These are phyloP conservation scores for Rugosomyces carneus DNA, from an alignment of 1,284 basidiomycete species.

Conservation along the genomic window DNA sequence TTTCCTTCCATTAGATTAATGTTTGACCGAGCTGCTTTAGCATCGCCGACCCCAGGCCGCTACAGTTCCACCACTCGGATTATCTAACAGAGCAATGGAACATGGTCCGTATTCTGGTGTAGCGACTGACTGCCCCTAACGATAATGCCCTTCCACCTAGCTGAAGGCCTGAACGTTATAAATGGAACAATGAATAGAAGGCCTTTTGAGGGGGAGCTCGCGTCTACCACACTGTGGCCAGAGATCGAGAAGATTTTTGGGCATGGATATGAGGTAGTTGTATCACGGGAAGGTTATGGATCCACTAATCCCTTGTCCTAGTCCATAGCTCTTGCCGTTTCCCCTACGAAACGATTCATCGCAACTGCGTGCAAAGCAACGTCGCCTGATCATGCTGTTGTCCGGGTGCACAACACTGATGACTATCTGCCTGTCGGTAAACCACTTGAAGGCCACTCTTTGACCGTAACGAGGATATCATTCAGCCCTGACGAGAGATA, in stretches of 20 bases:
- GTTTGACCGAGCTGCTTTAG: constrained; percentile 12
- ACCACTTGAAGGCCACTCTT: constrained; percentile 75
- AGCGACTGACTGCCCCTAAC: neutral
- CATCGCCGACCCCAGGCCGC: constrained; percentile 26
- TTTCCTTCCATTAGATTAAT: neutral
- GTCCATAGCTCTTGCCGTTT: constrained; percentile 76
- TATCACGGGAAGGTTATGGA: neutral
- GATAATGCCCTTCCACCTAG: neutral
- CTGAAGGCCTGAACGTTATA: constrained; percentile 3
- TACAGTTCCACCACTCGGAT: constrained; percentile 29
- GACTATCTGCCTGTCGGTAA: constrained; percentile 67
- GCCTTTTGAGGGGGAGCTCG: constrained; percentile 80
- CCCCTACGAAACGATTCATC: constrained; percentile 63
- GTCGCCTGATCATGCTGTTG: constrained; percentile 80
- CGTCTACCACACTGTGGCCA: constrained; percentile 89
- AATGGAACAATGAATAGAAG: constrained; percentile 30
- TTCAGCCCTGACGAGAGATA: constrained; percentile 82
- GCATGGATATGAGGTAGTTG: constrained; percentile 87
- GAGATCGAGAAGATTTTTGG: constrained; percentile 97
- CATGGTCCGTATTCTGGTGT: constrained; percentile 36
- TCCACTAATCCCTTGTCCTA: constrained; percentile 23
- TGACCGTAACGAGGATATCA: constrained; percentile 87
- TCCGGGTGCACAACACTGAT: constrained; percentile 76
- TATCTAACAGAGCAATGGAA: constrained; percentile 38
- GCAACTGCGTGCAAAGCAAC: constrained; percentile 92